Conservation (phyloP, 208 protist genomes). For the Acanthamoeba royreba region DNA sequence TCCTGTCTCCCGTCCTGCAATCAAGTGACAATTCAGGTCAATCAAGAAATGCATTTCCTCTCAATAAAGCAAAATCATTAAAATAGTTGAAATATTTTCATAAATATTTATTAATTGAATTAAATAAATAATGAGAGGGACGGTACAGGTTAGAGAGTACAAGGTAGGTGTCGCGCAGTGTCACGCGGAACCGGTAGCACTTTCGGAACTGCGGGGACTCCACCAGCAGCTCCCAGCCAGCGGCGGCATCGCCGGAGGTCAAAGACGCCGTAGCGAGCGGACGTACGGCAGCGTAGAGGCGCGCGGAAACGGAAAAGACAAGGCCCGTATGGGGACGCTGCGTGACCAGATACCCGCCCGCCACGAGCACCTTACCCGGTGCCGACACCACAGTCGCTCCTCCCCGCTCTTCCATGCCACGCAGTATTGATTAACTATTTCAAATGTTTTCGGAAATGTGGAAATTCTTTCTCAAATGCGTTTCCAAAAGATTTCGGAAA, state of each 20-base stretch:
- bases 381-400: constrained; percentile 48
- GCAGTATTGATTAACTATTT: too few relatives aligned
- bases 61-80: neutral
- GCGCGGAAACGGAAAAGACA: constrained; percentile 88
- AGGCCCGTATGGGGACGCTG: constrained; percentile 88
- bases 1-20: neutral
- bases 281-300: constrained; percentile 78
- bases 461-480: too few relatives aligned
- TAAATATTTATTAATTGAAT: neutral
- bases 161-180: neutral
- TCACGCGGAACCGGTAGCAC: neutral
- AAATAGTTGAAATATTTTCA: neutral
- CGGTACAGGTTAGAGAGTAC: neutral
- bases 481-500: too few relatives aligned
- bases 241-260: neutral
- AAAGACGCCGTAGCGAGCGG: neutral
- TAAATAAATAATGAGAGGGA: neutral
- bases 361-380: constrained; percentile 94
- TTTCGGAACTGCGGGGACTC: constrained; percentile 18
- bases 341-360: constrained; percentile 93
- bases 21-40: neutral
- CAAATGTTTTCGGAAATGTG: too few relatives aligned
- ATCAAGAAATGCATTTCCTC: too few relatives aligned
- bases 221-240: neutral
- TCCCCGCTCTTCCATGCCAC: neutral